Conservation (phyloP, 2,329 filamentous ascomycete species). For the Hysterium pulicare region DNA sequence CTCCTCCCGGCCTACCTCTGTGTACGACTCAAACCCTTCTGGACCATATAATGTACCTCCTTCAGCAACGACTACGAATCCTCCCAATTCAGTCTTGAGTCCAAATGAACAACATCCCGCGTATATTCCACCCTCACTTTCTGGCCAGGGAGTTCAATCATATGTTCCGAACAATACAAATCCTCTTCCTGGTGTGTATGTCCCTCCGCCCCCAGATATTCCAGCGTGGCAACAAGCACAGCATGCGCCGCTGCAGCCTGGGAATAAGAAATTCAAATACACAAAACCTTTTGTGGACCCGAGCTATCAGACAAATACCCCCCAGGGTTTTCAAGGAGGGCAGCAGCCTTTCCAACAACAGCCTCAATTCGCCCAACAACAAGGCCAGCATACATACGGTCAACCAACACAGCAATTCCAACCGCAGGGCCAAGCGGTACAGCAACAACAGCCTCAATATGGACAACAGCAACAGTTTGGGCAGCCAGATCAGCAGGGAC, state of each 20-base stretch:
- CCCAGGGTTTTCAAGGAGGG: constrained; percentile 21
- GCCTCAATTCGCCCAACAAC: constrained; percentile 6
- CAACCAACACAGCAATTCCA: constrained; percentile 1
- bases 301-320: constrained; percentile 14
- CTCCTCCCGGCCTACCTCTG: constrained; percentile 23
- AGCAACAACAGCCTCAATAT: background rate
- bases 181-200: constrained; percentile 33
- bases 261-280: constrained; percentile 30
- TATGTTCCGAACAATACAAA: constrained; percentile 34
- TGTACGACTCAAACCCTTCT: constrained; percentile 25
- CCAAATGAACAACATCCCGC: constrained; percentile 32
- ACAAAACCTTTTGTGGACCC: constrained; percentile 26
- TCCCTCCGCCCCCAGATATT: constrained; percentile 34
- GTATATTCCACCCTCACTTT: constrained; percentile 31
- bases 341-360: constrained; percentile 10
- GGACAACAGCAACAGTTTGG: constrained; percentile 11
- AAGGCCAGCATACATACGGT: background rate
- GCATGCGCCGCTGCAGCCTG: constrained; percentile 30
- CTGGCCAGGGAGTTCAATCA: constrained; percentile 31
- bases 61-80: constrained; percentile 18
- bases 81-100: constrained; percentile 19
- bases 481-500: constrained; percentile 5
- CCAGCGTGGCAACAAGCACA: constrained; percentile 37
- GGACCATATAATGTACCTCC: constrained; percentile 14
- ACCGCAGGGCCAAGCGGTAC: background rate